Percentiles rank a stretch among this genome's conserved stretches.
These are phyloP conservation scores for Podosphaera fusca DNA, from an alignment of 2,329 filamentous ascomycete genomes.

Conservation along the genomic window DNA sequence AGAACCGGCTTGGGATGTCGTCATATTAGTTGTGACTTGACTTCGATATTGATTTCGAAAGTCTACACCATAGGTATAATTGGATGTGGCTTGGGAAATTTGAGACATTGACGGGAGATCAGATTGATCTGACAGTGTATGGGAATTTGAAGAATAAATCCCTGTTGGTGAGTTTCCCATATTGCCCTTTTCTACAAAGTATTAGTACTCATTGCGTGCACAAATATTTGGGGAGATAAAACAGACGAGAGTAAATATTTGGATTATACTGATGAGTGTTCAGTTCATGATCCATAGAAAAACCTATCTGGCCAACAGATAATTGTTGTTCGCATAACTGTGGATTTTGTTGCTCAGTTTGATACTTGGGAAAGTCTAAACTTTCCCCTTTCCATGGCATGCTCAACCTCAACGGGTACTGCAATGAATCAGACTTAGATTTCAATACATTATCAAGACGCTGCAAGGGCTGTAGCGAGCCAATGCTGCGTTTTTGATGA, in stretches of 20 bases:
- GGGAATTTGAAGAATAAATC: conserved; percentile 23
- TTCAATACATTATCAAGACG: conserved; percentile 32
- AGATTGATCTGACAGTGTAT: conserved; percentile 20
- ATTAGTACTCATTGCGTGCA: not conserved
- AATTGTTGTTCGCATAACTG: conserved; percentile 24
- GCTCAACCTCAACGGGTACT: conserved; percentile 33
- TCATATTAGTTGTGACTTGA: conserved; percentile 10
- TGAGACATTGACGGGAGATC: conserved; percentile 22
- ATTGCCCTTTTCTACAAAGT: conserved; percentile 19
- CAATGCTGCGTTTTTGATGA: conserved; percentile 23
- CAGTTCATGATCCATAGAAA: conserved; percentile 20
- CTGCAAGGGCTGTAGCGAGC: conserved; percentile 33
- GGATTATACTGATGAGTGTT: conserved; percentile 27
- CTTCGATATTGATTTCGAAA: conserved; percentile 23
- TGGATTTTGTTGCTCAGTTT: conserved; percentile 23
- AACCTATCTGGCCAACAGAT: conserved; percentile 27
- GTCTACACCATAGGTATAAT: conserved; percentile 23
- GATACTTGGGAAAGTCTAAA: conserved; percentile 31
- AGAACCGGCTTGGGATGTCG: conserved; percentile 15
- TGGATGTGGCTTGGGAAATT: conserved; percentile 23
- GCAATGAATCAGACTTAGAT: conserved; percentile 31
- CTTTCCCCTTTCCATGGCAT: conserved; percentile 40
- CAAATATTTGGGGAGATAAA: conserved; percentile 2
- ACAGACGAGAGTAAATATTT: conserved; percentile 26
- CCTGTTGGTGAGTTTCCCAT: conserved; percentile 25